Base-by-base conservation (phyloP, 257 asterid species). In the Ballota nigra region DNA sequence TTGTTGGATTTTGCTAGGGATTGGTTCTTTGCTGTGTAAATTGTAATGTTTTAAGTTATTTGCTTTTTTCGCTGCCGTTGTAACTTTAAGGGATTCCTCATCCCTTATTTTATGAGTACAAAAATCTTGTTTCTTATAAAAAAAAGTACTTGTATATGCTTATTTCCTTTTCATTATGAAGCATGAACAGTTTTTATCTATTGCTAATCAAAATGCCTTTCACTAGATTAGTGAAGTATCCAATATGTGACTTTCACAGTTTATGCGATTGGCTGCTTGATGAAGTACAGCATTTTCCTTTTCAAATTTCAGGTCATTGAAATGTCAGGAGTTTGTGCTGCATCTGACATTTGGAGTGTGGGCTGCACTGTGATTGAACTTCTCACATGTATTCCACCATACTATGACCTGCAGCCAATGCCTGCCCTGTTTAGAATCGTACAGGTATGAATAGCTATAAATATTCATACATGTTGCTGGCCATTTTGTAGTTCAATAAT, bases 241-340 rank as follows among this genome's bases (percentile, higher is more conserved):
- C 4, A 22, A 26, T 47, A 19, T 45, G 69, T 15, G 28, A 53
- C 6, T 38, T 71, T 36, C 43, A 36, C 20, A 15, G 75, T 68
- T 40, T 52, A 23, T 29, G 6, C 31, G 33, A 72, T 36, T 66
- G n/a, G 57, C 64, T 41, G 68, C 74, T 41, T 73, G 71, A 49
- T 65, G 33, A 52, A 49, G 13, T 56, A 60, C 64, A 58, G 15
- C 1, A 55, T 58, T 61, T 55, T n/a, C 67, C 60, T 73, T 72
- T 56, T 56, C 71, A 74, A 59, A 57, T 63, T 79, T 61, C 86
- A 95, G 99, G 99, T 92, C 72, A 92, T 95, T 82, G 98, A 92
- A 79, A 88, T 95, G 99, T 95, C 99, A 8, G 99, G 99, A 81
- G 99, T 95, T 77, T 89, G 99, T 87, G 96, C 99, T 56, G 99